Evolutionary conservation across 2,329 filamentous ascomycete genomes (phyloP), one percentile per base, ranked within the genome.

Genomic region (Sporothrix variecibatus): DNA sequence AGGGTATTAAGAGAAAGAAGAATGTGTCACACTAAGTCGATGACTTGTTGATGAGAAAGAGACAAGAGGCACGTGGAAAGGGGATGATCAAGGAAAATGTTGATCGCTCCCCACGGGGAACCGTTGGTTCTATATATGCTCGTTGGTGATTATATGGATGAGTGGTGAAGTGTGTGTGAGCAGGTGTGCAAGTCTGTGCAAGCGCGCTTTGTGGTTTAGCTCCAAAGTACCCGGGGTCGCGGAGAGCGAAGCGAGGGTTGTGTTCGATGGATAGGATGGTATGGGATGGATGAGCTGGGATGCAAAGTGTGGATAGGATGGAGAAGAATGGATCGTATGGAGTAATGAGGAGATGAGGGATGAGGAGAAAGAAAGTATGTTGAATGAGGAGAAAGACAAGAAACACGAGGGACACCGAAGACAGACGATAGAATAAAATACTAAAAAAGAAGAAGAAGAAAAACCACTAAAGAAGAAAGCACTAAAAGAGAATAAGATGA

Each of bases 71-170:
- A 58, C 46, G 68, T 71, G 51, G 46, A 71, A 58, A 34, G 49
- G 17, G 17, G 43, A 51, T 51, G 65, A 51, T 68, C 65, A 34
- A 68, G 43, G 8, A 28, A 71, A 31, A 31, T 17, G 53, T 7
- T 71, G 34, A 43, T 71, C 69, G 17, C 69, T 49, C 69, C 69
- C 65, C 65, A 71, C 68, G 68, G 68, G 68, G 68, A 71, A 71
- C 49, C 1, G 68, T 40, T 43, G 49, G 68, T 28, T 53, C 46
- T 71, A 71, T 71, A 71, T 71, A 71, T 53, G 49, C 51, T 71
- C 49, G 46, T 38, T 71, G 68, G 49, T 56, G 65, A 68, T 68
- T 49, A 23, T 68, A 49, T 65, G 60, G 62, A 67, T 46, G 62
- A 12, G 62, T 43, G 62, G 38, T 23, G 43, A 46, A 49, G 43